Evolutionary conservation across 371 early-diverging fungal species (phyloP).

Genomic region (Parasitella parasitica): DNA sequence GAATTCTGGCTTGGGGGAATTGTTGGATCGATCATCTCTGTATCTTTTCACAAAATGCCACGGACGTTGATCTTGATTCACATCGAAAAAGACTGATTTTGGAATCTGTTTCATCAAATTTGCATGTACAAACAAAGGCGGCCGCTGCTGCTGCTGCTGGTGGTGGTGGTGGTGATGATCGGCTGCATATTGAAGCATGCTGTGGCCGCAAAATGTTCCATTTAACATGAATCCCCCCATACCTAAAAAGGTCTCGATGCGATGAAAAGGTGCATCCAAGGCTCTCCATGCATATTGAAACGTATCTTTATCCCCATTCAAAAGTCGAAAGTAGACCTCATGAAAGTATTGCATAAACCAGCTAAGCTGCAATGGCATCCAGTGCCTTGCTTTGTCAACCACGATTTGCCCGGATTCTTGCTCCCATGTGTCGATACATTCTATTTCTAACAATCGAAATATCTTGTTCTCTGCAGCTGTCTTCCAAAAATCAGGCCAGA

Average conservation of each 20-base stretch:
- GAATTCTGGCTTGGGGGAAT: background rate
- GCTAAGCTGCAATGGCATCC: slow-evolving; percentile 36
- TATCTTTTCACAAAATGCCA: slow-evolving; percentile 36
- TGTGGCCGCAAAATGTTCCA: slow-evolving; percentile 37
- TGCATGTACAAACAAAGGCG: slow-evolving; percentile 39
- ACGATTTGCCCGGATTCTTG: slow-evolving; percentile 50
- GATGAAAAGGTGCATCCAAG: slow-evolving; percentile 25
- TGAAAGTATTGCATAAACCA: slow-evolving; percentile 39
- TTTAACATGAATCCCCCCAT: slow-evolving; percentile 33
- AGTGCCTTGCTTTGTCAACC: slow-evolving; percentile 29
- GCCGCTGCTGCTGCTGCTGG: too few species aligned
- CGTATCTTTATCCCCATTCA: slow-evolving; percentile 48
- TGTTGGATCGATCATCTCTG: slow-evolving; percentile 13
- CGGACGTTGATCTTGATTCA: slow-evolving; percentile 18
- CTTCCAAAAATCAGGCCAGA: slow-evolving; percentile 62
- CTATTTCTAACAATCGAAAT: slow-evolving; percentile 29
- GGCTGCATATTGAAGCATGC: slow-evolving; percentile 36
- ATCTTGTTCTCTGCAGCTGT: slow-evolving; percentile 40
- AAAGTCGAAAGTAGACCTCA: slow-evolving; percentile 35
- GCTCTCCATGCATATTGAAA: slow-evolving; percentile 46
- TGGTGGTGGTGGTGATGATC: background rate
- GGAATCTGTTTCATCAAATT: slow-evolving; percentile 42
- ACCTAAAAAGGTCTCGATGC: slow-evolving; percentile 28
- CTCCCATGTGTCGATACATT: slow-evolving; percentile 40
- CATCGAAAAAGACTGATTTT: slow-evolving; percentile 15